Conservation (phyloP, 83 land plant genomes). For the Diphasiastrum complanatum region DNA sequence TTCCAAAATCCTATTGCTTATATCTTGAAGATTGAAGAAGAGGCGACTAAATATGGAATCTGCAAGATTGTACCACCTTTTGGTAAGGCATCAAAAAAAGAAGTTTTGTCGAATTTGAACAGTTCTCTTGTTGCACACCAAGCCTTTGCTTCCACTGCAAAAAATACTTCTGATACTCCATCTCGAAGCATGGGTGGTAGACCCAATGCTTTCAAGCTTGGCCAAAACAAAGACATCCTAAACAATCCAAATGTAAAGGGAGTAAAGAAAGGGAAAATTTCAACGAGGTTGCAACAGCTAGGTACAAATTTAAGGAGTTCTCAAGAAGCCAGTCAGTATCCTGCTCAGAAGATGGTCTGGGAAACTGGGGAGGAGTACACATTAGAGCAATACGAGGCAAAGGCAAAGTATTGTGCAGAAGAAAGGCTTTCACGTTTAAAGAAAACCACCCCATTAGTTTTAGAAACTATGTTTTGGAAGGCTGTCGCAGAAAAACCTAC, state of each 20-base stretch:
- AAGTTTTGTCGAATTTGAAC: neutral
- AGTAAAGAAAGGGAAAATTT: neutral
- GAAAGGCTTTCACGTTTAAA: neutral
- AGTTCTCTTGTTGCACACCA: neutral
- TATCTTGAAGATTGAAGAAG: slow-evolving; percentile 10
- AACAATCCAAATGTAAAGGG: neutral
- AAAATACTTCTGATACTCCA: neutral
- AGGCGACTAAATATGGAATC: slow-evolving; percentile 8
- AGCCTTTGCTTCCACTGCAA: neutral
- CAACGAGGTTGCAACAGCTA: slow-evolving; percentile 10
- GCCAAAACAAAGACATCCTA: no score
- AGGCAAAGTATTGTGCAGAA: neutral
- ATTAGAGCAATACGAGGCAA: neutral
- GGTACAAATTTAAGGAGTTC: slow-evolving; percentile 4
- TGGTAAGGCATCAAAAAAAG: neutral
- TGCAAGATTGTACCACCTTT: slow-evolving; percentile 13
- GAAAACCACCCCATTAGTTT: neutral
- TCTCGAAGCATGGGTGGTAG: slow-evolving; percentile 5
- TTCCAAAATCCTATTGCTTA: slow-evolving; percentile 9
- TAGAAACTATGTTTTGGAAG: slow-evolving; percentile 3
- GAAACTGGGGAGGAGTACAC: neutral
- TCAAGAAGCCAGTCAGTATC: neutral
- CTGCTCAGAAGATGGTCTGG: slow-evolving; percentile 1
- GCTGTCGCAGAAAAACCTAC: neutral
- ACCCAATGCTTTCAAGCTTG: neutral